Conservation (phyloP, 139 green algal species). For the Coccomyxa sp. region DNA sequence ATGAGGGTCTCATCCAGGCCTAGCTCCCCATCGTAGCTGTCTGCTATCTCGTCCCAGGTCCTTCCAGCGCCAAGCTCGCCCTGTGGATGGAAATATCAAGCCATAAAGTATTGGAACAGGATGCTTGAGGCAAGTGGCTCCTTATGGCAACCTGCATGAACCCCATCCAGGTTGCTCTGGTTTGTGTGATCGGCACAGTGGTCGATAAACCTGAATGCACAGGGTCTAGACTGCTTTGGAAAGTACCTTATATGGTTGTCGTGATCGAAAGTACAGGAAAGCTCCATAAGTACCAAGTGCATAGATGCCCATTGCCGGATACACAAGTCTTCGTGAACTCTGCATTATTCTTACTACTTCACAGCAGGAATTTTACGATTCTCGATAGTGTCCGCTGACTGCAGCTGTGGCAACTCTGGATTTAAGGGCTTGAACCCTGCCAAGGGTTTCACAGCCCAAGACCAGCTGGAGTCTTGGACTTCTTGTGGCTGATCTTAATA, state of each 20-base stretch:
- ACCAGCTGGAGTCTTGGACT: background rate
- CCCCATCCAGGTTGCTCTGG: too few species aligned
- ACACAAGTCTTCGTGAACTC: background rate
- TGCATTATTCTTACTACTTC: background rate
- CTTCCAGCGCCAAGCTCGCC: background rate
- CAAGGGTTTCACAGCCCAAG: background rate
- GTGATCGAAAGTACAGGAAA: background rate
- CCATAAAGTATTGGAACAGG: background rate
- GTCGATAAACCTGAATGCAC: background rate
- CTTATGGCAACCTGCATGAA: too few species aligned
- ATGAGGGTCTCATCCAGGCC: slow-evolving; percentile 52
- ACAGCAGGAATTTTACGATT: background rate
- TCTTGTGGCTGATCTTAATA: background rate
- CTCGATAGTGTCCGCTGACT: background rate
- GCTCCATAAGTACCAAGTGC: background rate
- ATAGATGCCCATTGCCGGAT: background rate
- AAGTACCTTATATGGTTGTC: too few species aligned
- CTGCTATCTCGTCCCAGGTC: slow-evolving; percentile 43
- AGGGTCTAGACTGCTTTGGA: too few species aligned
- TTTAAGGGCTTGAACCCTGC: background rate
- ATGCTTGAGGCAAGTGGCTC: background rate
- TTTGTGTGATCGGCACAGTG: background rate
- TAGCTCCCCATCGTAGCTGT: slow-evolving; percentile 48
- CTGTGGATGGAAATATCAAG: background rate
- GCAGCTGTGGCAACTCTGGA: background rate